A percentile compares a stretch with the other conserved stretches of the same genome.
phyloP scores from a whole-genome alignment of 2,329 filamentous ascomycete genomes.

The Calonectria pseudoreteaudii region DNA sequence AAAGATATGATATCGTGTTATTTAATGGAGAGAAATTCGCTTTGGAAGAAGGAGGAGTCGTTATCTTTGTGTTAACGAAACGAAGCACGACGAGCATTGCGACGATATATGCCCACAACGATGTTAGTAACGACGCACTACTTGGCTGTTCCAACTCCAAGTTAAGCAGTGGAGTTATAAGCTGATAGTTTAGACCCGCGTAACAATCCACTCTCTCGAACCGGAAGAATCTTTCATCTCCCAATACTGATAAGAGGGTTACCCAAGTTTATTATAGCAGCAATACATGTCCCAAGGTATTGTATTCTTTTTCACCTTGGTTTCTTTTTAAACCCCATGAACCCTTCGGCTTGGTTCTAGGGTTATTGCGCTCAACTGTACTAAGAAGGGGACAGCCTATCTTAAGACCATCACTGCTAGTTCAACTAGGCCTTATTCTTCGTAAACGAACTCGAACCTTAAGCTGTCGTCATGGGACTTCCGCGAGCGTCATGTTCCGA shows the following conservation, averaged over 20 bases:
- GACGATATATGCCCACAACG: background rate
- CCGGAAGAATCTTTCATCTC: background rate
- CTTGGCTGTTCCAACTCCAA: background rate
- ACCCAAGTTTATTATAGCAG: background rate
- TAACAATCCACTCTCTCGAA: background rate
- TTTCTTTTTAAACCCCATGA: background rate
- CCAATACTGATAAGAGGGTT: background rate
- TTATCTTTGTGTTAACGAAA: background rate
- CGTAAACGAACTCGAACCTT: background rate
- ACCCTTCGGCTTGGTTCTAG: background rate
- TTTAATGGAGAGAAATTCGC: background rate
- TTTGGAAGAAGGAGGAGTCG: background rate
- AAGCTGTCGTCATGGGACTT: conserved; percentile 15
- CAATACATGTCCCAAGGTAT: background rate
- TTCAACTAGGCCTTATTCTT: background rate
- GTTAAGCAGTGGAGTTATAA: background rate
- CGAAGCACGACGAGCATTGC: background rate
- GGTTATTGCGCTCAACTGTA: background rate
- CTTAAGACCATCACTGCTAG: background rate
- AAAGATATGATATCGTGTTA: background rate
- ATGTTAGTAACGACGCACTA: background rate
- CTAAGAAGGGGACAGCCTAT: background rate
- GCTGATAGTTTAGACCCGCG: background rate
- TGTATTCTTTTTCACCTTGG: background rate
- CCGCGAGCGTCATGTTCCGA: conserved; percentile 24